phyloP scores from a whole-genome alignment of 1,284 basidiomycete species.

The Moesziomyces antarcticus region DNA sequence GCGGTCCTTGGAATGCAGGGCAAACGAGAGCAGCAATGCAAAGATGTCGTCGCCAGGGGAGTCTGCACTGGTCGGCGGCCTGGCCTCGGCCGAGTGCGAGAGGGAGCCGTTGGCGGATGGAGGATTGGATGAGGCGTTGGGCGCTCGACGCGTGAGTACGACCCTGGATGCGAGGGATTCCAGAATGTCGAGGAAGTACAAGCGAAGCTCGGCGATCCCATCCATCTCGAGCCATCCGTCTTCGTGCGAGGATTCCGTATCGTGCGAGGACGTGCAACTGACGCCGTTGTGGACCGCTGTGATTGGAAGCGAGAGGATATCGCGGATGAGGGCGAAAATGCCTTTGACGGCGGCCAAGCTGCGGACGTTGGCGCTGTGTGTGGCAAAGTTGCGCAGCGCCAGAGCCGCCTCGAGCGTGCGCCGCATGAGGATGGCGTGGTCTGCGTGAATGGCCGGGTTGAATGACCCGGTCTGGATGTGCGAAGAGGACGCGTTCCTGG shows the following conservation, averaged over 20 bases:
- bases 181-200: conserved; percentile 62
- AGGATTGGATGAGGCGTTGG: conserved; percentile 1
- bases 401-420: conserved; percentile 56
- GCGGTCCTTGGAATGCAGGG: conserved; percentile 56
- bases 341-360: conserved; percentile 28
- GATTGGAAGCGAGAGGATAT: conserved; percentile 37
- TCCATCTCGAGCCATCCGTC: conserved; percentile 51
- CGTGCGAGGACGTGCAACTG: not conserved
- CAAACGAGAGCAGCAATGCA: conserved; percentile 41
- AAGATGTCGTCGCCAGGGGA: conserved; percentile 51
- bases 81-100: not conserved
- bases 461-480: not conserved
- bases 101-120: conserved; percentile 1
- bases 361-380: conserved; percentile 39
- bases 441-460: conserved; percentile 16
- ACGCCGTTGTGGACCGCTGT: conserved; percentile 8
- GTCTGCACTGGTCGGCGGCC: not conserved
- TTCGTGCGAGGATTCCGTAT: conserved; percentile 13
- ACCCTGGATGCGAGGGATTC: conserved; percentile 48
- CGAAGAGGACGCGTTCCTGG: not conserved
- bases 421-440: conserved; percentile 54
- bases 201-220: conserved; percentile 57
- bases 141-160: conserved; percentile 43
- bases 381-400: conserved; percentile 54
- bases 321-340: conserved; percentile 36